A percentile compares a stretch with the other conserved stretches of the same genome.
These are phyloP conservation scores for Mycena haematopus DNA, from an alignment of 768 basidiomycete species.

Conservation along the genomic window DNA sequence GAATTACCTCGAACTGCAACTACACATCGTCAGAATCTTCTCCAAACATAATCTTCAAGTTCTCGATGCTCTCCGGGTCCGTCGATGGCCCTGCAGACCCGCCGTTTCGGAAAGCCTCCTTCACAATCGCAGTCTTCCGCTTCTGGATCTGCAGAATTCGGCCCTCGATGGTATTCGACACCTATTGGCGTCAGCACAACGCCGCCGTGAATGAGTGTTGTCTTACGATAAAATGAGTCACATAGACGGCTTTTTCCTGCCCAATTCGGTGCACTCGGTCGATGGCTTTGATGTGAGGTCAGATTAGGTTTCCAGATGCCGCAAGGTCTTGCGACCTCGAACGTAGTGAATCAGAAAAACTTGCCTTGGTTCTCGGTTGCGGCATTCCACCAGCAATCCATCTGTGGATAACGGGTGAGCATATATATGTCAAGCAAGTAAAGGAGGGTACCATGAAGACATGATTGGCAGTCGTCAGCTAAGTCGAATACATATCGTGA, in stretches of 20 bases:
- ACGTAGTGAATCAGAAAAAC: neutral
- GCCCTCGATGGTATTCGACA: slow-evolving; percentile 78
- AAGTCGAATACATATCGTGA: slow-evolving; percentile 2
- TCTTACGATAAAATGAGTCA: slow-evolving; percentile 83
- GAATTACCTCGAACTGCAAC: slow-evolving; percentile 21
- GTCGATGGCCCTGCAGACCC: slow-evolving; percentile 44
- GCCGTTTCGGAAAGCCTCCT: slow-evolving; percentile 78
- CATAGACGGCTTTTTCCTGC: slow-evolving; percentile 81
- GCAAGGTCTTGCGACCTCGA: too few relatives aligned
- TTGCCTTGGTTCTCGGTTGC: slow-evolving; percentile 82
- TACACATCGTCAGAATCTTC: slow-evolving; percentile 34
- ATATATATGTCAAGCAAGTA: neutral
- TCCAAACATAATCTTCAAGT: slow-evolving; percentile 82
- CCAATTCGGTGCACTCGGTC: slow-evolving; percentile 88
- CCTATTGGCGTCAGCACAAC: slow-evolving; percentile 42
- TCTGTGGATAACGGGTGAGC: slow-evolving; percentile 51
- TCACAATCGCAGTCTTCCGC: slow-evolving; percentile 85
- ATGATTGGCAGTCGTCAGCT: slow-evolving; percentile 83
- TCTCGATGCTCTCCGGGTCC: slow-evolving; percentile 78
- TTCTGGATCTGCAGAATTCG: slow-evolving; percentile 84
- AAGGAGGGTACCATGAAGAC: slow-evolving; percentile 75
- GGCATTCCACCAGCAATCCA: slow-evolving; percentile 95
- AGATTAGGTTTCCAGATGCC: neutral
- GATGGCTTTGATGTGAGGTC: slow-evolving; percentile 57
- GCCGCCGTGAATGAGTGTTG: neutral